phyloP scores from a whole-genome alignment of 305 asterid genomes.

The Fraxinus angustifolia region DNA sequence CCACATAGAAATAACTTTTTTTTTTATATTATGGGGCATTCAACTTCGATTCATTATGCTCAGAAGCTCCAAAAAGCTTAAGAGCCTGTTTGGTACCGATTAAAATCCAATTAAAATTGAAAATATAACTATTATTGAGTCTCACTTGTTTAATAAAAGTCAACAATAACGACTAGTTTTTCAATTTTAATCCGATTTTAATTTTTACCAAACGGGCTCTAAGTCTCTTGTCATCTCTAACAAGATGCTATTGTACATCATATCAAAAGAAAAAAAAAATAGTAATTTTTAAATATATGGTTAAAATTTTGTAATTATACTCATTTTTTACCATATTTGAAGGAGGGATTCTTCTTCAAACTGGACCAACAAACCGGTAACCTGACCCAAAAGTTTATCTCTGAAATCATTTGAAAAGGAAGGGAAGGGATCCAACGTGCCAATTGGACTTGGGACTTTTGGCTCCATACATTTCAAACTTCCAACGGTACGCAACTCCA shows the following conservation, averaged over 20 bases:
- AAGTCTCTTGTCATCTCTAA: too few species aligned
- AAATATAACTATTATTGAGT: too few species aligned
- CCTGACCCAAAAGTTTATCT: neutral
- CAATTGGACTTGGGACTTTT: neutral
- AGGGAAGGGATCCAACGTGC: neutral
- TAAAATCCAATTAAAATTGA: too few species aligned
- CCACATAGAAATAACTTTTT: neutral
- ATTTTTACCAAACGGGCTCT: too few species aligned
- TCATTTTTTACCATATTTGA: neutral
- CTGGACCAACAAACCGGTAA: neutral
- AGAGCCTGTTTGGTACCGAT: too few species aligned
- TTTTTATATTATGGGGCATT: neutral
- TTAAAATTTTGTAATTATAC: neutral
- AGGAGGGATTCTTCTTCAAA: neutral
- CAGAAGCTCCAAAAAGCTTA: neutral
- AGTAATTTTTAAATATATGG: neutral
- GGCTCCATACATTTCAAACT: conserved; percentile 2
- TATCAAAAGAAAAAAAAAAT: neutral
- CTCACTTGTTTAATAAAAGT: too few species aligned
- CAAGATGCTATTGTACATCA: neutral
- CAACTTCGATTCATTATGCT: neutral
- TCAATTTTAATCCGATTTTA: too few species aligned
- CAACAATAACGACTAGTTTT: too few species aligned
- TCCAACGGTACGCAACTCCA: neutral
- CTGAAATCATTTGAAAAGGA: neutral